Base-by-base conservation (phyloP, 208 protist genomes). In the Jaenimonas drosophilae region DNA sequence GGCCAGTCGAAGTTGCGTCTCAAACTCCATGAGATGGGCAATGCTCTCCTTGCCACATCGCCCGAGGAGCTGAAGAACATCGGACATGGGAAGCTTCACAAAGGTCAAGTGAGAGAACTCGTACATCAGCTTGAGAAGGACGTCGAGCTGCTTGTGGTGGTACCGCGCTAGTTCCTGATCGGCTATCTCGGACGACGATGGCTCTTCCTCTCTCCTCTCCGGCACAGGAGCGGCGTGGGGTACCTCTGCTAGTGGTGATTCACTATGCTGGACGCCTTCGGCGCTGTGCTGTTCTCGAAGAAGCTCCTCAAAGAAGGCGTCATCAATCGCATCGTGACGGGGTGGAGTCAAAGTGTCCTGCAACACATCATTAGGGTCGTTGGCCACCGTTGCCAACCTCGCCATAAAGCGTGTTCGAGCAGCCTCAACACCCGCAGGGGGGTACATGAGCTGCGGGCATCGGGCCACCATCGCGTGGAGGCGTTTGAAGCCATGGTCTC, bases 71-170 rank as follows among this genome's bases (percentile, higher is more conserved):
- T 72, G 65, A 26, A 93, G 42, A 21, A 80, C 89, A 59, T 93
- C 79, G 24, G 66, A 57, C 56, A 93, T 76, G 21, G 79, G 76
- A 26, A 93, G 55, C 36, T 88, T 89, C 45, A 84, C 70, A 54
- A 93, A 88, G 1, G 70, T 87, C 21, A 70, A 41, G 57, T 93
- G 84, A 41, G 89, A 89, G 41, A 89, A 93, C 56, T 93, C 84
- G 63, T 93, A 93, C 29, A 86, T 55, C n/a, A 88, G 28, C 2
- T 66, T 67, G 23, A 93, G 39, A 32, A 82, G 70, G 24, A 54
- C 52, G 50, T 89, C 80, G 11, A 93, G 64, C 59, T 89, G 84
- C 32, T 64, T 45, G 60, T 86, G 84, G 51, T 93, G 79, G 48
- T 83, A 70, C 2, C 49, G 62, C 21, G 65, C 69, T 1, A 83